These are phyloP conservation scores for Magnolia changhungtana DNA, from an alignment of 164 flowering plant species.

Conservation along the genomic window DNA sequence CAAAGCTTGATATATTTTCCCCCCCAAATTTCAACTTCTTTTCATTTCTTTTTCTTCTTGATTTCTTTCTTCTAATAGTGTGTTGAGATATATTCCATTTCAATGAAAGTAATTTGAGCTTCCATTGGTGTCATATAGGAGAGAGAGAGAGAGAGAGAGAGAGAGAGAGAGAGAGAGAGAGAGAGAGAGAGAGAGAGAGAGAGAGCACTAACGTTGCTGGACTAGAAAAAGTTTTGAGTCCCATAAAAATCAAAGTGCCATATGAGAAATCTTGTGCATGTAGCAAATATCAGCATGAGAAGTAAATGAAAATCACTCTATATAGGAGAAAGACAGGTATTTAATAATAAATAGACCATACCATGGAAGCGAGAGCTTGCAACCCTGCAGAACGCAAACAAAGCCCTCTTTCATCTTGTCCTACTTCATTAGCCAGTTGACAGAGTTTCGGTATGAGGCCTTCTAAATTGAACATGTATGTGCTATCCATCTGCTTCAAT, in stretches of 20 bases:
- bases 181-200: too few species aligned
- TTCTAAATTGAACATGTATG: slow-evolving; percentile 89
- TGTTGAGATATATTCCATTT: too few species aligned
- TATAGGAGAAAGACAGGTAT: neutral
- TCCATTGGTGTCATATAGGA: too few species aligned
- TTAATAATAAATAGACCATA: slow-evolving; percentile 19
- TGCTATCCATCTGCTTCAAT: slow-evolving; percentile 54
- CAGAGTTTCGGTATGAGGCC: slow-evolving; percentile 85
- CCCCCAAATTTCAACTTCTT: too few species aligned
- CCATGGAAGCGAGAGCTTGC: slow-evolving; percentile 75
- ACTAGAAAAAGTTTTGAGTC: neutral
- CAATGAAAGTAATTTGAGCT: too few species aligned
- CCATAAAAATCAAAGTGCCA: neutral
- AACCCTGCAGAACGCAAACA: slow-evolving; percentile 70
- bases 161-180: too few species aligned
- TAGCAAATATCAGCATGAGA: neutral
- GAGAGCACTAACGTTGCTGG: neutral
- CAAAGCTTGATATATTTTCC: too few species aligned
- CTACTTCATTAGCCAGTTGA: slow-evolving; percentile 71
- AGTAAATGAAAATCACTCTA: neutral
- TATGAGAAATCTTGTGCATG: neutral
- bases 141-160: too few species aligned
- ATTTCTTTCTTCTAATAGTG: too few species aligned
- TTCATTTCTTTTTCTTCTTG: too few species aligned
- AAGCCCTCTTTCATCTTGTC: slow-evolving; percentile 63